Conservation (phyloP, 148 eudicot species). For the Diospyros lotus region DNA sequence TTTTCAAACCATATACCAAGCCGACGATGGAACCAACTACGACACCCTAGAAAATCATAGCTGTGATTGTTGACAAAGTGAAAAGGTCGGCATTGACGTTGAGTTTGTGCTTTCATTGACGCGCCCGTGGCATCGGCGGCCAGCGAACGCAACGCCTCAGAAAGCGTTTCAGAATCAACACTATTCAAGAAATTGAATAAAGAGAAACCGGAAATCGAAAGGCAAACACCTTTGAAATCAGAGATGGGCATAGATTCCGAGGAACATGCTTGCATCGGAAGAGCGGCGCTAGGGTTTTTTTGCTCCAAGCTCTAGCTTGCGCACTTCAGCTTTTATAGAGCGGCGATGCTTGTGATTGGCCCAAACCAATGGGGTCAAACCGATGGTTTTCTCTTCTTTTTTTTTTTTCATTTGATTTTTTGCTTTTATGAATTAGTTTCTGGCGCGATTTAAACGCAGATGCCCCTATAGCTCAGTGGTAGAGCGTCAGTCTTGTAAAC, state of each 20-base stretch:
- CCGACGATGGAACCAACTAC: not conserved
- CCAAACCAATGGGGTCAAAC: too few relatives aligned
- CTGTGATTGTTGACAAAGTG: not conserved
- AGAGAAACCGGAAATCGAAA: not conserved
- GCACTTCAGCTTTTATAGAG: too few relatives aligned
- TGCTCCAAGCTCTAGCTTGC: too few relatives aligned
- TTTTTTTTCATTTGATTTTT: too few relatives aligned
- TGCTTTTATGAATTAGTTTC: too few relatives aligned
- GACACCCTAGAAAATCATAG: not conserved
- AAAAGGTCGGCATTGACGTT: not conserved
- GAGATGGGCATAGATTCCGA: not conserved
- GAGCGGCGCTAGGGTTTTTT: not conserved
- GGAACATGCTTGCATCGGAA: not conserved
- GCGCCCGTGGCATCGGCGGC: slow-evolving; percentile 1
- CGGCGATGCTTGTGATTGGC: too few relatives aligned
- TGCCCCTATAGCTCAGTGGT: slow-evolving; percentile 70
- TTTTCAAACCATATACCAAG: not conserved
- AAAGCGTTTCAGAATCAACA: not conserved
- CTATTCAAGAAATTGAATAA: not conserved
- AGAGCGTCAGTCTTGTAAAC: slow-evolving; percentile 69
- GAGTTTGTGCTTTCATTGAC: slow-evolving; percentile 9
- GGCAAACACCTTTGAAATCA: not conserved
- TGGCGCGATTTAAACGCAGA: too few relatives aligned
- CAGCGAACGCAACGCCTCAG: slow-evolving; percentile 13
- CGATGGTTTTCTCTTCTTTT: too few relatives aligned